These are phyloP conservation scores for Trypanosoma avium DNA, from an alignment of 208 protist species.

Conservation along the genomic window DNA sequence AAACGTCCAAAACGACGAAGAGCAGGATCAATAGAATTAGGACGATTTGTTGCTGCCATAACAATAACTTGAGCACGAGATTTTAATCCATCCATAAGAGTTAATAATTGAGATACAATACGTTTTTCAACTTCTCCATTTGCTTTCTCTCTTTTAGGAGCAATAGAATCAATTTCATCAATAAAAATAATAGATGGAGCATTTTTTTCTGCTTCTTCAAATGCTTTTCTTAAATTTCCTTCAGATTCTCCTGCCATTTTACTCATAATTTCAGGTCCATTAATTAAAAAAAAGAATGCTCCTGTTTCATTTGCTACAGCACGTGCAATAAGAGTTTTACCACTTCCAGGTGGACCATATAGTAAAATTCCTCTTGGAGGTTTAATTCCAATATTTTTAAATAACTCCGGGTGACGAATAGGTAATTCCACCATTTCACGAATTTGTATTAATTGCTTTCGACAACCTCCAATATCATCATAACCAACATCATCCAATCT, in stretches of 20 bases:
- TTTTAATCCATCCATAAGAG: constrained; percentile 99
- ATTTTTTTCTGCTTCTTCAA: constrained; percentile 99
- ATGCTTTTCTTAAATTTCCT: constrained; percentile 99
- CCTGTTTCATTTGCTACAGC: constrained; percentile 99
- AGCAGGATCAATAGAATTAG: constrained; percentile 99
- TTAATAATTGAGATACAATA: constrained; percentile 99
- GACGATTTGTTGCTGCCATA: constrained; percentile 99
- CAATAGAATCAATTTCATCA: constrained; percentile 99
- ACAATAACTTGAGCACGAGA: constrained; percentile 98
- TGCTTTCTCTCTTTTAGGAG: constrained; percentile 99
- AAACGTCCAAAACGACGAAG: constrained; percentile 99
- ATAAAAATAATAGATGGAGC: constrained; percentile 99
- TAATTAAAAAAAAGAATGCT: constrained; percentile 99
- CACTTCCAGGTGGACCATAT: constrained; percentile 98
- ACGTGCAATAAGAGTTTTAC: constrained; percentile 99
- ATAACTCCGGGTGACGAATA: constrained; percentile 98
- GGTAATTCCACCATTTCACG: constrained; percentile 99
- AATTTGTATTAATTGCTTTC: constrained; percentile 99
- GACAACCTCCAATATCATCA: constrained; percentile 99
- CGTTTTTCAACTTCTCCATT: constrained; percentile 99
- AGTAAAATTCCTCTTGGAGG: constrained; percentile 97
- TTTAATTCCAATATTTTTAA: constrained; percentile 99
- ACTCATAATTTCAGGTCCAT: constrained; percentile 99
- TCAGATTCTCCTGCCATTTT: constrained; percentile 99
- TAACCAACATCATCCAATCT: constrained; percentile 95